Base-by-base conservation (phyloP, 148 eudicot species). In the Euryodendron excelsum region DNA sequence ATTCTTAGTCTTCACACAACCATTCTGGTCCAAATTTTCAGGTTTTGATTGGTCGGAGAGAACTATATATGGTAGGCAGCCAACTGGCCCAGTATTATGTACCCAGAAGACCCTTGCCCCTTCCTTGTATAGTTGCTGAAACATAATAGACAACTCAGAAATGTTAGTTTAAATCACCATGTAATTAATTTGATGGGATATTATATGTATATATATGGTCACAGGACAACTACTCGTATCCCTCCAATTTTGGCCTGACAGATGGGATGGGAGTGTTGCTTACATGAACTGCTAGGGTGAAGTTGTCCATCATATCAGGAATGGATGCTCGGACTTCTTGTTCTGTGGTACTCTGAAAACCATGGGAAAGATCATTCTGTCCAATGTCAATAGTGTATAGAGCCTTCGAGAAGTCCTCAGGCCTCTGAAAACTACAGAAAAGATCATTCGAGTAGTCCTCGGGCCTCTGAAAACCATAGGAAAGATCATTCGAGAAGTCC, bases 31-130 rank as follows among this genome's bases (percentile, higher is more conserved):
- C 5, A 52, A 48, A 27, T 69, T 69, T 69, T 20, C 4, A 2
- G 72, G 53, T 14, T 69, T 69, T 14, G 53, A 59, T 30, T 59
- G n/a, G n/a, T n/a, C 10, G 28, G 39, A 18, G 33, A 78, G 14
- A 39, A 72, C 69, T 33, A 10, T 79, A 20, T 14, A 6, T 28
- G 76, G 76, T 63, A 72, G 5, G 76, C 76, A 72, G 9, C 76
- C 76, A 1, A 55, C 3, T 13, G 76, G 76, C 58, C 76, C 76
- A 14, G 62, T 53, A 30, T 72, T 72, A 34, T 72, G 76, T n/a
- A 72, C 30, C 76, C 76, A 72, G 20, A 72, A 53, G 76, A 53
- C 8, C 60, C 45, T 72, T 33, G 76, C 76, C 63, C 76, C 76
- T 31, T 33, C 9, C 21, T 30, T n/a, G 2, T 48, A 50, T 34